Base-by-base conservation (phyloP, 495 filamentous ascomycete species). In the Lasiosphaeria miniovina region DNA sequence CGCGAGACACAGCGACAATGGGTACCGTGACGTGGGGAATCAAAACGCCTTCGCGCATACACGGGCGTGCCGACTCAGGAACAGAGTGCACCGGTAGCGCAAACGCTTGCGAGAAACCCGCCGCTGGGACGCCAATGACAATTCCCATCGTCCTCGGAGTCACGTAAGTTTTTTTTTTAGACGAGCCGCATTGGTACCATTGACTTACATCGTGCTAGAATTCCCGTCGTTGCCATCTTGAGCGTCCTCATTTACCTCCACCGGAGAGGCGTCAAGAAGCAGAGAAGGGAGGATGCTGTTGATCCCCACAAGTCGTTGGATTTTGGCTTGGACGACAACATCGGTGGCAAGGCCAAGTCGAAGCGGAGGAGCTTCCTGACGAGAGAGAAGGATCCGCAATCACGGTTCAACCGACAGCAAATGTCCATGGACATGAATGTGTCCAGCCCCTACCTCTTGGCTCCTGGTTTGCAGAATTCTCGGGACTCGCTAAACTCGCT, bases 291-390 rank as follows among this genome's bases (percentile, higher is more conserved):
- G 77, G 94, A 98, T 71, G 79, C 81, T 36, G 84, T 89, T 60
- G 93, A 97, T 69, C 89, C 90, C 64, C 90, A 95, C 71, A 95
- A 88, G 68, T 96, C 91, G 3, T 82, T 98, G 68, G 94, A 98
- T 71, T 98, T 98, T 70, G 94, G 94, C 35, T 74, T 96, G 71
- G 90, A 83, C 10, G 79, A 78, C 4, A 64, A 69, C 17, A 33
- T 66, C 34, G 62, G 57, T 31, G 45, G 65, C n/a, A 15, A 40
- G 62, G 71, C 60, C 32, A 74, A 75, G 49, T 61, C 66, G 9
- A 78, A 81, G 57, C 80, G 78, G 60, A 78, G 70, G 64, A 78
- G 71, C 34, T 68, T 77, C n/a, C 69, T 79, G 52, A 72, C 75
- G 40, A 77, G 80, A 60, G 75, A 80, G 59, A 82, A 83, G 63